Evolutionary conservation across 116 monocot species (phyloP).

Genomic region (Papilionanthe hybrid): DNA sequence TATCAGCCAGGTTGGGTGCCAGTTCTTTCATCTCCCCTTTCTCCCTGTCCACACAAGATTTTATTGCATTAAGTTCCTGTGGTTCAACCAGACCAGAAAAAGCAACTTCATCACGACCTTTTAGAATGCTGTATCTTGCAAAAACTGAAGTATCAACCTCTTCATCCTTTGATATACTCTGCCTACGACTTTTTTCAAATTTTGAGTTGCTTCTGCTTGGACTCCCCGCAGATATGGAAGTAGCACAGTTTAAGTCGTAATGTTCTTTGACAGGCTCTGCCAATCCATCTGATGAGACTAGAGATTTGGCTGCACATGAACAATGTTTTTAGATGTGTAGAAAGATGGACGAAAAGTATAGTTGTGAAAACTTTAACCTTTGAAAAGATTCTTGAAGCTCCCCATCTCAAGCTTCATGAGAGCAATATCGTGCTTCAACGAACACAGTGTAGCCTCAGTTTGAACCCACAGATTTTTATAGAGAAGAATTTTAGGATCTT

Average conservation of each 20-base stretch:
- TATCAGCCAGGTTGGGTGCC: not conserved
- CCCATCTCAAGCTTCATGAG: conserved; percentile 12
- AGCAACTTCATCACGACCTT: not conserved
- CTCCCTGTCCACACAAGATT: not conserved
- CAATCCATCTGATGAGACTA: not conserved
- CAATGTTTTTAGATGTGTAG: not conserved
- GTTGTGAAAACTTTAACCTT: conserved; percentile 3
- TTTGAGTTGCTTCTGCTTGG: not conserved
- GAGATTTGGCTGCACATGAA: conserved; percentile 4
- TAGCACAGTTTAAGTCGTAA: no score
- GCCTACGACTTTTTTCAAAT: not conserved
- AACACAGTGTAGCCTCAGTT: conserved; percentile 11
- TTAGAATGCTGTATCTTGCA: conserved; percentile 1
- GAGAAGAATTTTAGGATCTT: not conserved
- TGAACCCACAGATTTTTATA: conserved; percentile 12
- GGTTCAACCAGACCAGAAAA: not conserved
- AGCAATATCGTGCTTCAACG: conserved; percentile 9
- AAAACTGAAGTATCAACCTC: conserved; percentile 3
- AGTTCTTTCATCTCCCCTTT: not conserved
- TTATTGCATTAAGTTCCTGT: not conserved
- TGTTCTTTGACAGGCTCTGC: not conserved
- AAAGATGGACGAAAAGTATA: not conserved
- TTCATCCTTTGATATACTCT: not conserved
- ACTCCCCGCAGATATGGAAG: not conserved
- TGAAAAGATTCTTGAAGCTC: conserved; percentile 1